Evolutionary conservation across 805 yeast species (phyloP).

Genomic region (Clavispora fructus): DNA sequence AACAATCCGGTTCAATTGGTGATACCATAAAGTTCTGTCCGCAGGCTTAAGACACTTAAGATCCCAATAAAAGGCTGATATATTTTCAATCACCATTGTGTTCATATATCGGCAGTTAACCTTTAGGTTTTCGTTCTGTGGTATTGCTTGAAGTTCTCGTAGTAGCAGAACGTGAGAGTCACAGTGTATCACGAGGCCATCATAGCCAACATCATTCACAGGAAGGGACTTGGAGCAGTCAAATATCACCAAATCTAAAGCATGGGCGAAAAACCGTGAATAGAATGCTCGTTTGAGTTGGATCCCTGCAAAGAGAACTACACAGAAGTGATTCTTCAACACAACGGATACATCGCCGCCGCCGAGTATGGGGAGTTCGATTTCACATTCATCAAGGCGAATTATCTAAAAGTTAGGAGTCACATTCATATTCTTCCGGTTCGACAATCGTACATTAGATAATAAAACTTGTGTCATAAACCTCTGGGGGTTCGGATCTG

Average conservation of each 20-base stretch:
- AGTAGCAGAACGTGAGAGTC: background rate
- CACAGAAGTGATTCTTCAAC: constrained; percentile 7
- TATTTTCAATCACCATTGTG: constrained; percentile 24
- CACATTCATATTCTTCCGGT: background rate
- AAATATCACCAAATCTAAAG: background rate
- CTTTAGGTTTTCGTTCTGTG: background rate
- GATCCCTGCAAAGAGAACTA: constrained; percentile 8
- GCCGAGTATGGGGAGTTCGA: background rate
- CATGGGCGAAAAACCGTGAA: background rate
- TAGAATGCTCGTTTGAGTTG: constrained; percentile 8
- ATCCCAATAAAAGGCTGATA: constrained; percentile 35
- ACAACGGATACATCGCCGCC: background rate
- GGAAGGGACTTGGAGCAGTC: background rate
- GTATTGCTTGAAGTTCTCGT: constrained; percentile 1
- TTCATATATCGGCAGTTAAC: constrained; percentile 7
- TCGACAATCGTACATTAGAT: background rate
- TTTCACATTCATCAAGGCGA: background rate
- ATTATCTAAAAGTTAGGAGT: background rate
- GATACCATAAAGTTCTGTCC: constrained; percentile 10
- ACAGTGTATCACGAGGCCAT: background rate
- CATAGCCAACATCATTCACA: background rate
- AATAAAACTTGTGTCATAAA: background rate
- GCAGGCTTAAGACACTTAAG: constrained; percentile 8
- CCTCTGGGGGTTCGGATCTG: background rate
- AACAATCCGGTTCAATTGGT: constrained; percentile 9